Percentiles rank a stretch among this genome's conserved stretches.
Conservation (phyloP, 805 yeast genomes). For the Torulaspora quercuum region DNA sequence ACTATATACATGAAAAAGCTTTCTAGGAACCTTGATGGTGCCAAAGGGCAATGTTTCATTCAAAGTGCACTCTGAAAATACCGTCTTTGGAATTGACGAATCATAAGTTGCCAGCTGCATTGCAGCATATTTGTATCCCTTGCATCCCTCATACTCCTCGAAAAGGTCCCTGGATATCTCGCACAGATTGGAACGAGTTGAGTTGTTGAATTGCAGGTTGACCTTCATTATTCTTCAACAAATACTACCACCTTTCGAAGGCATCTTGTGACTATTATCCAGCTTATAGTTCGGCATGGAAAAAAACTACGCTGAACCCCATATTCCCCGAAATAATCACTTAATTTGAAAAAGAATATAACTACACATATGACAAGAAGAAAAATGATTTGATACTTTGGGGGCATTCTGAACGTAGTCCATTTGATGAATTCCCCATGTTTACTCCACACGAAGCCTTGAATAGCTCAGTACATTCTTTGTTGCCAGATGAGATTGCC, state of each 20-base stretch:
- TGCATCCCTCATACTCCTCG: conserved; percentile 4
- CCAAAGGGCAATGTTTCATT: conserved; percentile 14
- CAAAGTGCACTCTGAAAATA: conserved; percentile 10
- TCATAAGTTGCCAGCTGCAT: conserved; percentile 16
- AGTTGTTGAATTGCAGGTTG: conserved; percentile 10
- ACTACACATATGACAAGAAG: no score
- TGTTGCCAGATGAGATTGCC: no score
- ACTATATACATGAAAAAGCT: conserved; percentile 9
- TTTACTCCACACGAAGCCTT: no score
- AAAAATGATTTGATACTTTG: no score
- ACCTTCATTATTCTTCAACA: conserved; percentile 7
- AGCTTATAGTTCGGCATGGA: no score
- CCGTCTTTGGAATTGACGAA: neutral
- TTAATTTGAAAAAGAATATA: no score
- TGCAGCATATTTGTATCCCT: conserved; percentile 12
- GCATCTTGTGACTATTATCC: no score
- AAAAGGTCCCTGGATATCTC: conserved; percentile 12
- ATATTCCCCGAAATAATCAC: no score
- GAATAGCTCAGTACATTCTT: no score
- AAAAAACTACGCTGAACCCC: neutral
- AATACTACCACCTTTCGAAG: neutral
- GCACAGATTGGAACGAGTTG: conserved; percentile 7
- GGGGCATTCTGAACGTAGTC: no score
- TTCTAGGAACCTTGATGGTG: conserved; percentile 16
- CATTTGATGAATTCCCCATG: no score